phyloP scores from a whole-genome alignment of 345 rosid species.

The Eucalyptus pauciflora region DNA sequence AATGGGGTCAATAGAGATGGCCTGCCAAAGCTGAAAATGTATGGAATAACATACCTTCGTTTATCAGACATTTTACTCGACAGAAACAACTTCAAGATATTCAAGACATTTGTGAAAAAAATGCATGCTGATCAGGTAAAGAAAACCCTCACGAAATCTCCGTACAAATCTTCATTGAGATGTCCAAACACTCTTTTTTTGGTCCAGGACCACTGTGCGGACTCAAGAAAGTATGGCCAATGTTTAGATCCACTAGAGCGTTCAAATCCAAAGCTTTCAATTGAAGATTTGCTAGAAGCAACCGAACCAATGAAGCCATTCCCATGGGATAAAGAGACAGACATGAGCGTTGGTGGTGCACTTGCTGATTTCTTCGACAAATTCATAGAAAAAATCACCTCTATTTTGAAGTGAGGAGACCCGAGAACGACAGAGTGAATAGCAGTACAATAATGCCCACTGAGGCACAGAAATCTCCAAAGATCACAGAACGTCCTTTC shows the following conservation, averaged over 20 bases:
- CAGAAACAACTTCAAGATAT: conserved; percentile 33
- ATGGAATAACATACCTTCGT: conserved; percentile 66
- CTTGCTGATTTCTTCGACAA: conserved; percentile 9
- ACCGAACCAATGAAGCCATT: conserved; percentile 42
- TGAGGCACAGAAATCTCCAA: neutral
- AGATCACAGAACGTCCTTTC: neutral
- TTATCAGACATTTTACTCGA: conserved; percentile 36
- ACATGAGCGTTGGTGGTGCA: conserved; percentile 34
- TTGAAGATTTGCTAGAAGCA: conserved; percentile 48
- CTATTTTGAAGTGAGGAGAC: conserved; percentile 14
- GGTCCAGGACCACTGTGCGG: conserved; percentile 34
- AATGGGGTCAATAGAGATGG: conserved; percentile 53
- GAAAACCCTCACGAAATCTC: neutral
- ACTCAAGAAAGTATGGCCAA: conserved; percentile 40
- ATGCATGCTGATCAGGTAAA: conserved; percentile 82
- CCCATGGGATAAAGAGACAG: conserved; percentile 62
- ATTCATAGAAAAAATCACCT: conserved; percentile 15
- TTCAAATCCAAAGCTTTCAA: conserved; percentile 28
- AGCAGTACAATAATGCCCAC: neutral
- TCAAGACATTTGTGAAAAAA: conserved; percentile 67
- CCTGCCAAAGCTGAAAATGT: conserved; percentile 41
- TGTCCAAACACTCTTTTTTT: neutral
- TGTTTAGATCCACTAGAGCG: conserved; percentile 33
- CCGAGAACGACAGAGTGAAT: neutral
- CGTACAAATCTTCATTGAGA: neutral